Percentiles rank a stretch among this genome's conserved stretches.
phyloP scores from a whole-genome alignment of 768 basidiomycete species.

The Pleurotus giganteus region DNA sequence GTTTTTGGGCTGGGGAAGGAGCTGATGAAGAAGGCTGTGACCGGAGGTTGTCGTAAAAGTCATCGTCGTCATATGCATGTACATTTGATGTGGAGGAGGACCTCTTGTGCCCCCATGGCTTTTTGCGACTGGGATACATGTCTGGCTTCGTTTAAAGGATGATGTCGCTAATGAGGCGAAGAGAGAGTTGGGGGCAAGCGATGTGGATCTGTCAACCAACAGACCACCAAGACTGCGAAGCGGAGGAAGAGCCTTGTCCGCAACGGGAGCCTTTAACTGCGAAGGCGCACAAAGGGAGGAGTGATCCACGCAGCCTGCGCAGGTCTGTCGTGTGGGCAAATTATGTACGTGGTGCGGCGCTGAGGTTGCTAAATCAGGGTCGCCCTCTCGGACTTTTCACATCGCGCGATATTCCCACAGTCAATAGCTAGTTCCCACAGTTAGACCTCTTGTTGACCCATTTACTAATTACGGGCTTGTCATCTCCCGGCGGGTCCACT shows the following conservation, averaged over 20 bases:
- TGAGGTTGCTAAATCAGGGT: slow-evolving; percentile 1
- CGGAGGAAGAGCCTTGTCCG: background rate
- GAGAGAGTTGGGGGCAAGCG: background rate
- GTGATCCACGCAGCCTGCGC: background rate
- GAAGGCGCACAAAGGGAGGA: background rate
- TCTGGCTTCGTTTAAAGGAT: too few species aligned
- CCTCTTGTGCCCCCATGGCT: background rate
- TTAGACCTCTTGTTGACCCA: background rate
- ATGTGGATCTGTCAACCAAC: too few species aligned
- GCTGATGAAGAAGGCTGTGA: background rate
- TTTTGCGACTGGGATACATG: background rate
- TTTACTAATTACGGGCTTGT: too few species aligned
- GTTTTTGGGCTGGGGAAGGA: slow-evolving; percentile 2
- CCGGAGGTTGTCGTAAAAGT: background rate
- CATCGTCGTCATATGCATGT: background rate
- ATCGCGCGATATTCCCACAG: background rate
- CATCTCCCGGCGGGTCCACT: too few species aligned
- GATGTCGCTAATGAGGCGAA: background rate
- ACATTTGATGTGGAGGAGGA: background rate
- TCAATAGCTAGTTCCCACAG: background rate
- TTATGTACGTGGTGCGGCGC: slow-evolving; percentile 4
- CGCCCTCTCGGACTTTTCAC: background rate
- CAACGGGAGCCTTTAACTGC: background rate
- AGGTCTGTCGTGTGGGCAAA: background rate
- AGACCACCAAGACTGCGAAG: background rate